Conservation (phyloP, 257 asterid genomes). For the Nicotiana benthamiana region DNA sequence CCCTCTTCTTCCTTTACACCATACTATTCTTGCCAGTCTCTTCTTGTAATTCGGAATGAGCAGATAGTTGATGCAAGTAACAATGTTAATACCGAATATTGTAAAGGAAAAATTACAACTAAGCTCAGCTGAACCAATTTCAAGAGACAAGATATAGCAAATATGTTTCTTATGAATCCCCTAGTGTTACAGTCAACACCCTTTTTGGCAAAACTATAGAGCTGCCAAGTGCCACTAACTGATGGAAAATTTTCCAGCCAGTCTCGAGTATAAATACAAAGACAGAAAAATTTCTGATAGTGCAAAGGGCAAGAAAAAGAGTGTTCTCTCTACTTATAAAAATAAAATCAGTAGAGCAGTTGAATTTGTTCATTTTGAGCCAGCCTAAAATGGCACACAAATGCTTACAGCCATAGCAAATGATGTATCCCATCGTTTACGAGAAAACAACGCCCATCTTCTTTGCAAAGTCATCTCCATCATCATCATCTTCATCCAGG, state of each 20-base stretch:
- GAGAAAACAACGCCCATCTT: conserved; percentile 82
- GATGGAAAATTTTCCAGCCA: conserved; percentile 17
- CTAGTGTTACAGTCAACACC: conserved; percentile 17
- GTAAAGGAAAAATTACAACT: neutral
- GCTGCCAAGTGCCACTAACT: conserved; percentile 5
- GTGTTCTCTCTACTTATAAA: conserved; percentile 32
- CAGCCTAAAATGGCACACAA: conserved; percentile 16
- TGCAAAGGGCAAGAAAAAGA: conserved; percentile 15
- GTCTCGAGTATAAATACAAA: conserved; percentile 20
- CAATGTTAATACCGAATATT: neutral
- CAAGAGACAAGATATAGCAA: neutral
- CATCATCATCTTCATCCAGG: conserved; percentile 61
- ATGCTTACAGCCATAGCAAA: conserved; percentile 3
- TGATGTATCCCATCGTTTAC: conserved; percentile 11
- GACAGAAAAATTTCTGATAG: conserved; percentile 16
- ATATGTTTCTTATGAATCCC: conserved; percentile 8
- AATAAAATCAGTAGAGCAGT: conserved; percentile 48
- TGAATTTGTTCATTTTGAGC: conserved; percentile 24
- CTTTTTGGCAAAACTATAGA: neutral
- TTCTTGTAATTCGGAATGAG: neutral
- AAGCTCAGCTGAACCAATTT: neutral
- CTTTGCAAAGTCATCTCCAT: conserved; percentile 69
- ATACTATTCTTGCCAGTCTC: neutral
- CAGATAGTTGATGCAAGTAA: neutral
- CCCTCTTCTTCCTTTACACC: neutral